Base-by-base conservation (phyloP, 2,329 filamentous ascomycete species). In the Talaromyces sp. region DNA sequence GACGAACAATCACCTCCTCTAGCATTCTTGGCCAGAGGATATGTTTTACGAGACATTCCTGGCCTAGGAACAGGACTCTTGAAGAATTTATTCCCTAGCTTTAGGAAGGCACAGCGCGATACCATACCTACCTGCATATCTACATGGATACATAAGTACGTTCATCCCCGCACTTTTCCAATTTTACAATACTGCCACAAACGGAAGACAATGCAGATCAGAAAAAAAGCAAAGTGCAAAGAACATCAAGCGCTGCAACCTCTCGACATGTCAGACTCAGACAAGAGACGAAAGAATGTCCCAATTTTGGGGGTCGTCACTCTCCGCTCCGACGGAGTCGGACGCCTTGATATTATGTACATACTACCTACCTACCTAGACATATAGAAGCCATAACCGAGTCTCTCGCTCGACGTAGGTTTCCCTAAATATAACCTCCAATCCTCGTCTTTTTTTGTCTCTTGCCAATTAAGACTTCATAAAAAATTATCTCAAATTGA, bases 261-360 rank as follows among this genome's bases (percentile, higher is more conserved):
- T 43, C n/a, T 22, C 5, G 19, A 47, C 11, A 49, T 2, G 22
- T 27, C 11, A 27, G 11, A 49, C 8, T 27, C 22, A 27, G 11
- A 49, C 22, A 49, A 27, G 22, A 49, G 5, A 5, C 27, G 19
- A 27, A 27, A 15, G 1, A 2, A 53, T 29, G 2, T 8, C 17
- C 17, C 5, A n/a, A 29, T 31, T 10, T 29, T 13, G 25, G 49
- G 27, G 25, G 7, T 31, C 7, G 19, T 53, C 47, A 10, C 22
- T 51, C 25, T 31, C 49, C 49, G 49, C 49, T 53, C 49, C 49
- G 49, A 53, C 49, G 49, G 49, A 31, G 49, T 53, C 49, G 49
- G 49, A 51, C 7, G 17, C 17, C 25, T 7, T 36, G 53, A 36
- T 56, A 3, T 25, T 29, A 38, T 38, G 22, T 38, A n/a, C 43